Evolutionary conservation across 192 early-diverging fungal genomes (phyloP), one percentile per base, ranked within the genome.

Genomic region (Phlyctochytrium arcticum): DNA sequence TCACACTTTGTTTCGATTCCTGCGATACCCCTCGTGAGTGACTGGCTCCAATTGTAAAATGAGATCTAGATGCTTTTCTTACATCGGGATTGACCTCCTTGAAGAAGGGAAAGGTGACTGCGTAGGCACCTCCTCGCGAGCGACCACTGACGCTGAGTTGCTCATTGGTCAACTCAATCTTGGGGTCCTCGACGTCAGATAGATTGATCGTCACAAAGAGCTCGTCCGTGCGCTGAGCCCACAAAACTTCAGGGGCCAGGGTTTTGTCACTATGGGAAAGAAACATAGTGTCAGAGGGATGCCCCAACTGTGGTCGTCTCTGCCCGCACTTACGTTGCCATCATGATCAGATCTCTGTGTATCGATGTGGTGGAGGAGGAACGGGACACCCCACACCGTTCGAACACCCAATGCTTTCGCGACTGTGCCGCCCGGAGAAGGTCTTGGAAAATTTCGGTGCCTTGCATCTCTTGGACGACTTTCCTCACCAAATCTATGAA

Each of bases 171-270:
- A 91, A 57, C 32, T 83, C 71, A 57, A 88, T 74, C 31, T 62
- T 60, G 4, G 81, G 83, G 26, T 85, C 30, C 23, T 47, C 65
- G 31, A 87, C 75, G 64, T 97, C 93, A 59, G 75, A 39, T 19
- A 94, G 63, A 48, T 89, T 82, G 65, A 97, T 80, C 8, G 95
- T 97, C 27, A 97, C 62, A 72, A 84, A 95, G 60, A 95, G 65
- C 54, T 90, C 71, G 53, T 90, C 85, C 39, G 81, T 74, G 68
- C 90, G 85, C 70, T 97, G 93, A 31, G 95, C 95, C 93, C 94
- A 96, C 67, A 91, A 85, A 59, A 94, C 89, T 69, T 71, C 74
- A 33, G 90, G 88, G 65, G 78, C 73, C 31, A 86, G 39, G 21
- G 39, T 19, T 44, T 44, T 44, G 39, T 44, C 39, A n/a, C 39